A percentile compares a stretch with the other conserved stretches of the same genome.
Evolutionary conservation across 1,284 basidiomycete genomes (phyloP).

Genomic region (Leccinum griseonigrum): DNA sequence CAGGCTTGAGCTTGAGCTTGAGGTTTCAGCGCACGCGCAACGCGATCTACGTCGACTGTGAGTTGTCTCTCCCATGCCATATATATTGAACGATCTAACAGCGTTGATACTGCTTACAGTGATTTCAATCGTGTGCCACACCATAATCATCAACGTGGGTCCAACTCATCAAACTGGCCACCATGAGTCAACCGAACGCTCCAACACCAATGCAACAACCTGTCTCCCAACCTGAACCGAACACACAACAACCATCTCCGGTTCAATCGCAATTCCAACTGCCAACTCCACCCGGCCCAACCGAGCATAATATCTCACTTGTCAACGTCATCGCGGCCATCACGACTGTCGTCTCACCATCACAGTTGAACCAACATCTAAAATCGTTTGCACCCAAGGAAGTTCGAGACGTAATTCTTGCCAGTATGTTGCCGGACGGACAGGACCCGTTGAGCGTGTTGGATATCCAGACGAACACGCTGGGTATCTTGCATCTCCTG

Average conservation of each 20-base stretch:
- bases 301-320: conserved; percentile 29
- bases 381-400: conserved; percentile 44
- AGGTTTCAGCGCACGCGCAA: not conserved
- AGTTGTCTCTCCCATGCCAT: conserved; percentile 1
- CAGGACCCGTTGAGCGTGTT: conserved; percentile 62
- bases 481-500: conserved; percentile 70
- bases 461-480: conserved; percentile 52
- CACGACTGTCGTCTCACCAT: conserved; percentile 38
- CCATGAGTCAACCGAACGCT: conserved; percentile 28
- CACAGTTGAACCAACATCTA: conserved; percentile 41
- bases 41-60: conserved; percentile 9
- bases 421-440: conserved; percentile 46
- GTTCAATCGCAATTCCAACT: conserved; percentile 11
- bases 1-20: not conserved
- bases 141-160: not conserved
- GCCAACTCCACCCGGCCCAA: conserved; percentile 6
- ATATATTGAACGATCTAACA: not conserved
- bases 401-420: conserved; percentile 46
- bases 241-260: conserved; percentile 19
- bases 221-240: conserved; percentile 20
- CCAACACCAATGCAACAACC: conserved; percentile 26
- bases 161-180: not conserved
- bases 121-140: not conserved
- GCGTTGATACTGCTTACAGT: not conserved
- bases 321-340: conserved; percentile 47